Conservation (phyloP, 192 early-diverging fungal species). For the Spizellomyces sp. region DNA sequence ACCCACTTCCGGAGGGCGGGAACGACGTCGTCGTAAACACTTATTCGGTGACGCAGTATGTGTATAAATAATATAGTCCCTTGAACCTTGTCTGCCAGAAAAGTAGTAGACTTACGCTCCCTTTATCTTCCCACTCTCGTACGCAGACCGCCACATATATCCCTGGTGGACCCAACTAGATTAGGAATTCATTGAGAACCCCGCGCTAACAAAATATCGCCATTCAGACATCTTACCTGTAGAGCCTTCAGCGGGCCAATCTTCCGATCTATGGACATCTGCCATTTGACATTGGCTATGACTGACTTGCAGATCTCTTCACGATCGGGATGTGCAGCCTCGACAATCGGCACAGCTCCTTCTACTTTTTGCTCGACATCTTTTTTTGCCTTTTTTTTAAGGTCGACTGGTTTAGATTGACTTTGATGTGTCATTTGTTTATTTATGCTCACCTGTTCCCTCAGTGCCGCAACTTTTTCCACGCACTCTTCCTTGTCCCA, state of each 20-base stretch:
- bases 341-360: slow-evolving; percentile 24
- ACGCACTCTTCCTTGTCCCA: slow-evolving; percentile 52
- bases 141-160: slow-evolving; percentile 94
- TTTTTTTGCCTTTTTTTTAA: slow-evolving; percentile 14
- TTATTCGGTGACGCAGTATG: slow-evolving; percentile 17
- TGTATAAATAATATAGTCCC: background rate
- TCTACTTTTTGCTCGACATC: slow-evolving; percentile 20
- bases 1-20: slow-evolving; percentile 76
- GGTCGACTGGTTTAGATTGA: background rate
- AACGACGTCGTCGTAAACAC: slow-evolving; percentile 87
- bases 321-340: slow-evolving; percentile 21
- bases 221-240: slow-evolving; percentile 54
- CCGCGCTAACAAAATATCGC: background rate
- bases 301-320: slow-evolving; percentile 51
- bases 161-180: slow-evolving; percentile 40
- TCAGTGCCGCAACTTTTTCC: slow-evolving; percentile 53
- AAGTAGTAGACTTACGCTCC: slow-evolving; percentile 63
- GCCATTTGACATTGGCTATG: slow-evolving; percentile 75
- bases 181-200: background rate
- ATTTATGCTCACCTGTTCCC: slow-evolving; percentile 23
- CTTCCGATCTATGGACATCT: slow-evolving; percentile 87
- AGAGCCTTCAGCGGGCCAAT: slow-evolving; percentile 86
- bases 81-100: background rate
- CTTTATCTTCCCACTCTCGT: slow-evolving; percentile 70
- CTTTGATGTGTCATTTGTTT: background rate